phyloP scores from a whole-genome alignment of 192 early-diverging fungal species.

The Jimgerdemannia flammicorona region DNA sequence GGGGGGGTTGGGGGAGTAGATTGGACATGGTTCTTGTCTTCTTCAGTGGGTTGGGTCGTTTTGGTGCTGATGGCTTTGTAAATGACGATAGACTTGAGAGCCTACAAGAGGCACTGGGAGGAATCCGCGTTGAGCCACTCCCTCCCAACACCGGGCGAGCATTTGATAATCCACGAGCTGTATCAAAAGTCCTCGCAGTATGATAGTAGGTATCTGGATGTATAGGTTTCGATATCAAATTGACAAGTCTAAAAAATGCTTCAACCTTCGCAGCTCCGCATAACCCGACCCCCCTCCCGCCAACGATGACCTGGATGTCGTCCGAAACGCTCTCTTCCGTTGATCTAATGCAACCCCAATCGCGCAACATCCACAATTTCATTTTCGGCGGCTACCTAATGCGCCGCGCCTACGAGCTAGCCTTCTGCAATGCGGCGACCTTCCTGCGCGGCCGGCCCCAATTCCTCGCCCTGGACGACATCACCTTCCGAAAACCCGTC shows the following conservation, averaged over 20 bases:
- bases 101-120: constrained; percentile 31
- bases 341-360: constrained; percentile 66
- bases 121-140: constrained; percentile 45
- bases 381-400: constrained; percentile 81
- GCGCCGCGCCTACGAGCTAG: constrained; percentile 83
- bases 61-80: too few species aligned
- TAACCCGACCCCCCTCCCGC: constrained; percentile 10
- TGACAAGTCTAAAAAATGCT: not conserved
- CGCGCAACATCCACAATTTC: constrained; percentile 78
- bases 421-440: constrained; percentile 70
- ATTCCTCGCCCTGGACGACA: constrained; percentile 67
- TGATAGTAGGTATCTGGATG: constrained; percentile 65
- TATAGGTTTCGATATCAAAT: constrained; percentile 12
- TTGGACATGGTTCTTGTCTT: not conserved
- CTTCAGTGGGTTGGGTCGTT: not conserved
- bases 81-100: constrained; percentile 34
- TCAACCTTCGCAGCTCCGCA: constrained; percentile 6
- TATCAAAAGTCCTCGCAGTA: constrained; percentile 68
- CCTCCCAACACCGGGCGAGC: constrained; percentile 73
- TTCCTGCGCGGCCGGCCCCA: constrained; percentile 55
- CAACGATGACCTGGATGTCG: constrained; percentile 24
- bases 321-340: constrained; percentile 28
- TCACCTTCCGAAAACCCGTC: constrained; percentile 83
- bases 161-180: constrained; percentile 68
- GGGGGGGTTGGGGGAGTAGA: not conserved